A percentile compares a stretch with the other conserved stretches of the same genome.
These are phyloP conservation scores for Stentor coeruleus DNA, from an alignment of 73 alveolate species.

Conservation along the genomic window DNA sequence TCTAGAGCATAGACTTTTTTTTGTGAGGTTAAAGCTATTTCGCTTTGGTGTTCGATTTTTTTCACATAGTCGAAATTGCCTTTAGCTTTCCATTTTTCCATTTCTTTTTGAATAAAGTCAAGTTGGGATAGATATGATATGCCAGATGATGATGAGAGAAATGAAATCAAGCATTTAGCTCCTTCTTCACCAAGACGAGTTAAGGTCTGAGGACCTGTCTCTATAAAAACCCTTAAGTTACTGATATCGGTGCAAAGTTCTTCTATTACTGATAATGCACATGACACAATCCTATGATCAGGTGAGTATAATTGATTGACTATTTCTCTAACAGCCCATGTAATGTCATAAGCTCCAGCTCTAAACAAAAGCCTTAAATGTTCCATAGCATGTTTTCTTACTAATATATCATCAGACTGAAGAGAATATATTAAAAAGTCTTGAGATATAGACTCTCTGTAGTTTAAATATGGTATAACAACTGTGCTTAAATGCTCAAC, in stretches of 20 bases:
- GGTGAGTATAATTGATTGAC: slow-evolving; percentile 20
- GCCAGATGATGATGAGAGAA: slow-evolving; percentile 4
- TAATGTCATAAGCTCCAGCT: slow-evolving; percentile 4
- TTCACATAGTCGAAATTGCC: slow-evolving; percentile 20
- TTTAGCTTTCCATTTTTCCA: slow-evolving; percentile 4
- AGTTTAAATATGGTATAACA: not conserved
- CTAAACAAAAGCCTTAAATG: slow-evolving; percentile 5
- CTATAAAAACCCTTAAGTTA: slow-evolving; percentile 7
- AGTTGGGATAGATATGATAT: not conserved
- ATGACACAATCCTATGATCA: not conserved
- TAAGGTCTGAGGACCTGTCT: slow-evolving; percentile 23
- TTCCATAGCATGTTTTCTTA: slow-evolving; percentile 21
- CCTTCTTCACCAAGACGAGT: slow-evolving; percentile 25
- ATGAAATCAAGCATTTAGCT: not conserved
- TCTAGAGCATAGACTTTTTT: not conserved
- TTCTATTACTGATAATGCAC: slow-evolving; percentile 11
- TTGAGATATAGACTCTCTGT: not conserved
- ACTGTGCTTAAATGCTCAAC: slow-evolving; percentile 20
- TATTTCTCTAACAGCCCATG: slow-evolving; percentile 16
- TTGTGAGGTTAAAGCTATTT: not conserved
- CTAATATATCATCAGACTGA: not conserved
- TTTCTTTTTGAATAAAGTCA: slow-evolving; percentile 8
- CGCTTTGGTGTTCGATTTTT: not conserved
- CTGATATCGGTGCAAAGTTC: slow-evolving; percentile 14
- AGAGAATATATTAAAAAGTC: slow-evolving; percentile 16